These are phyloP conservation scores for Trichophaea hybrida DNA, from an alignment of 2,329 filamentous ascomycete genomes.

Conservation along the genomic window DNA sequence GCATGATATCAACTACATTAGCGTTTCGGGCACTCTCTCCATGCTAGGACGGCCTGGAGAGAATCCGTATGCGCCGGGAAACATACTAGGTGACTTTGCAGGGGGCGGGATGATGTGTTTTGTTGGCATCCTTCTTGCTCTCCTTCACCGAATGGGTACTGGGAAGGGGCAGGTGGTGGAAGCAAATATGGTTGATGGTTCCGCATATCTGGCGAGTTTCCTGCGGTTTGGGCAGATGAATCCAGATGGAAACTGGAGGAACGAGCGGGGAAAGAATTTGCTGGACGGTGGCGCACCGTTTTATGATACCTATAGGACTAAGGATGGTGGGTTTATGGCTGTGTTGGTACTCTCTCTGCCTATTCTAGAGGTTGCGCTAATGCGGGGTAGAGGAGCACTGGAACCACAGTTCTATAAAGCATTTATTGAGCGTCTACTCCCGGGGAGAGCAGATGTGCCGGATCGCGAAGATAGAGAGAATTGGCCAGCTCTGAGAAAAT, in stretches of 20 bases:
- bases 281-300: slow-evolving; percentile 77
- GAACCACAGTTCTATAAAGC: slow-evolving; percentile 71
- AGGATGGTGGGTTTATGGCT: slow-evolving; percentile 64
- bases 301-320: slow-evolving; percentile 79
- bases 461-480: slow-evolving; percentile 43
- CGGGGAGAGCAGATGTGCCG: slow-evolving; percentile 34
- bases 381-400: slow-evolving; percentile 46
- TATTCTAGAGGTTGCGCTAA: background rate
- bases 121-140: slow-evolving; percentile 65
- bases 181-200: slow-evolving; percentile 92
- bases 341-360: slow-evolving; percentile 34
- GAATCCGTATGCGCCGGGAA: slow-evolving; percentile 64
- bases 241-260: slow-evolving; percentile 41
- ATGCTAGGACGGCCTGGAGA: slow-evolving; percentile 57
- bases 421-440: slow-evolving; percentile 48
- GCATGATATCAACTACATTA: slow-evolving; percentile 53
- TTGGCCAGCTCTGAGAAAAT: slow-evolving; percentile 52
- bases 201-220: slow-evolving; percentile 63
- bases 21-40: slow-evolving; percentile 64
- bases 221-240: slow-evolving; percentile 45
- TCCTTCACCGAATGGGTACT: slow-evolving; percentile 48
- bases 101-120: slow-evolving; percentile 75
- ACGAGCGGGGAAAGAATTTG: slow-evolving; percentile 56
- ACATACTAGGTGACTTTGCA: slow-evolving; percentile 81
- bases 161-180: slow-evolving; percentile 79